These are phyloP conservation scores for Fusarium xyrophilum DNA, from an alignment of 2,329 filamentous ascomycete species.

Conservation along the genomic window DNA sequence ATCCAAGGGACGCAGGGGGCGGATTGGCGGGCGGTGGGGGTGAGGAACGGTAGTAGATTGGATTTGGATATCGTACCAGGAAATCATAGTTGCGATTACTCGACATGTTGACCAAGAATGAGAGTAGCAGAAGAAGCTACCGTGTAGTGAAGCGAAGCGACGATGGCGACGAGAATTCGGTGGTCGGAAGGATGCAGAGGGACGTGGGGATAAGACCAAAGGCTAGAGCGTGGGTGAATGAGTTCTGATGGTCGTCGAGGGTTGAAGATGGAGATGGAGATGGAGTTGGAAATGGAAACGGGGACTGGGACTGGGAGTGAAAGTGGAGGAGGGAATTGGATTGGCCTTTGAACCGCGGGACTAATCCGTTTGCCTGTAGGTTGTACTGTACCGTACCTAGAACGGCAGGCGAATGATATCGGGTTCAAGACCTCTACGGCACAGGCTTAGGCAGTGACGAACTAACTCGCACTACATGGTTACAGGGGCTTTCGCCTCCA, in stretches of 20 bases:
- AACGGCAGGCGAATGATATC: slow-evolving; percentile 14
- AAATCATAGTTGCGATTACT: slow-evolving; percentile 99
- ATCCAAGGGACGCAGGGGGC: slow-evolving; percentile 23
- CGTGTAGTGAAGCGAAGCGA: slow-evolving; percentile 17
- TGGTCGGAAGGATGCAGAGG: slow-evolving; percentile 11
- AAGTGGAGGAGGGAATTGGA: slow-evolving; percentile 5
- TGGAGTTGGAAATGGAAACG: slow-evolving; percentile 13
- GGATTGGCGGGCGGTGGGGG: slow-evolving; percentile 31
- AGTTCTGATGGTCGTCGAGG: slow-evolving; percentile 30
- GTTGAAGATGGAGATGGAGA: slow-evolving; percentile 30
- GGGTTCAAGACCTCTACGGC: not conserved
- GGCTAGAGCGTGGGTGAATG: slow-evolving; percentile 4
- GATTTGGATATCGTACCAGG: slow-evolving; percentile 68
- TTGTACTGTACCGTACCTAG: not conserved
- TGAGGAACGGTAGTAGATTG: slow-evolving; percentile 15
- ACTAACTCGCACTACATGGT: slow-evolving; percentile 6
- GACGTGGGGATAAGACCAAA: not conserved
- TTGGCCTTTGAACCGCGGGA: slow-evolving; percentile 23
- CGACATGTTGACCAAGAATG: slow-evolving; percentile 71
- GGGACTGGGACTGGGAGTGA: slow-evolving; percentile 10
- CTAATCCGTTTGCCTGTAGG: not conserved
- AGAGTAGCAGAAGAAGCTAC: slow-evolving; percentile 27
- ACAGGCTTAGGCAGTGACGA: slow-evolving; percentile 3
- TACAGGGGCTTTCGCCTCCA: slow-evolving; percentile 18
- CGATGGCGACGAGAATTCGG: slow-evolving; percentile 16